Evolutionary conservation across 2,329 filamentous ascomycete genomes (phyloP).

Genomic region (Calonectria fujianensis): DNA sequence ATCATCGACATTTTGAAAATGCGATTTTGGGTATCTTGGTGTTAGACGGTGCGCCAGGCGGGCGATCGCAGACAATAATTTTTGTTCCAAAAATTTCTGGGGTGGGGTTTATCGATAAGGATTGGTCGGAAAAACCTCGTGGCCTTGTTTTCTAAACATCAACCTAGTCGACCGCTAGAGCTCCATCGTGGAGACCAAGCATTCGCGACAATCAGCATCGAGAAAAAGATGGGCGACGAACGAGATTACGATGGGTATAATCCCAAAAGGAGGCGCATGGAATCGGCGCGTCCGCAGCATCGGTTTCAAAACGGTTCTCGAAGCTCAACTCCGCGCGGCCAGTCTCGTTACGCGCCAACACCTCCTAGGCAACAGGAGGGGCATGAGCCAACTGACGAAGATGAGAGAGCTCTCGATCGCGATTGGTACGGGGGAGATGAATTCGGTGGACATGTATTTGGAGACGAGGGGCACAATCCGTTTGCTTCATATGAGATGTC

Average conservation of each 20-base stretch:
- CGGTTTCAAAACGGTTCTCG: conserved; percentile 59
- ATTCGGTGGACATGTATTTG: conserved; percentile 86
- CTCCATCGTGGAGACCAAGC: conserved; percentile 12
- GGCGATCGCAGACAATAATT: conserved; percentile 52
- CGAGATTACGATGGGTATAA: conserved; percentile 62
- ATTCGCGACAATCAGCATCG: conserved; percentile 24
- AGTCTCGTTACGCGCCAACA: conserved; percentile 65
- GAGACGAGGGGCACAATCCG: conserved; percentile 94
- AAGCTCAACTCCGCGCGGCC: conserved; percentile 58
- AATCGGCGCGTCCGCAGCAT: conserved; percentile 56
- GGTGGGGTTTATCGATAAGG: conserved; percentile 66
- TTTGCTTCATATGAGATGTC: conserved; percentile 86
- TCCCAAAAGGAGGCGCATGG: conserved; percentile 63
- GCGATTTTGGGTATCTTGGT: conserved; percentile 54
- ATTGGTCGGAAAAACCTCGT: conserved; percentile 52
- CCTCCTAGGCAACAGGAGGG: conserved; percentile 65
- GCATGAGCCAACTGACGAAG: conserved; percentile 79
- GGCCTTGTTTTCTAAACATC: conserved; percentile 34
- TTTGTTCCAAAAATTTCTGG: conserved; percentile 58
- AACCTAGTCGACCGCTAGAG: conserved; percentile 15
- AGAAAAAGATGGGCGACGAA: conserved; percentile 59
- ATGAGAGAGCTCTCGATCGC: conserved; percentile 85
- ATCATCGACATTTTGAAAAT: conserved; percentile 80
- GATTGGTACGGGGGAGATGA: conserved; percentile 97
- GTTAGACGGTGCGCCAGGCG: conserved; percentile 42